phyloP scores from a whole-genome alignment of 768 basidiomycete genomes.

The Hydnum rufescens region DNA sequence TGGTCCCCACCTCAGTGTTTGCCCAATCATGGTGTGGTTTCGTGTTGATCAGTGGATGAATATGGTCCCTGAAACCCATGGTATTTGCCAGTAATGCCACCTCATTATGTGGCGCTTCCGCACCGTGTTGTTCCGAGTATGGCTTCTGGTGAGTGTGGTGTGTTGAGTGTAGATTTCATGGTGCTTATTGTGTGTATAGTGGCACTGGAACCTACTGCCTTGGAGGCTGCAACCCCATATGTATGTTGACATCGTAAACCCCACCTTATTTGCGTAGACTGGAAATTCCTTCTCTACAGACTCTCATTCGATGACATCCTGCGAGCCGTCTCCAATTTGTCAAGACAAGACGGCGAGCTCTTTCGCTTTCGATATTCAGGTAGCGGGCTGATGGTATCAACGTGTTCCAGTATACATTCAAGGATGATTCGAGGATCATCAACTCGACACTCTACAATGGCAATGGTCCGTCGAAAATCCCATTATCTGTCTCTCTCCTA shows the following conservation, averaged over 20 bases:
- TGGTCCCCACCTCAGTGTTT: no score
- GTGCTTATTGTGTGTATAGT: no score
- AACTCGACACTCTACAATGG: slow-evolving; percentile 54
- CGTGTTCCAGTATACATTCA: slow-evolving; percentile 32
- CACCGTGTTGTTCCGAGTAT: not conserved
- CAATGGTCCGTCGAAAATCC: slow-evolving; percentile 31
- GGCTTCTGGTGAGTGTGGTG: no score
- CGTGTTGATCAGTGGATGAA: no score
- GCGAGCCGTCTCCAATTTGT: slow-evolving; percentile 54
- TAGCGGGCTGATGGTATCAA: slow-evolving; percentile 1
- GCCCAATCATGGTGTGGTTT: no score
- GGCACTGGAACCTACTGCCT: slow-evolving; percentile 40
- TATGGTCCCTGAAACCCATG: no score
- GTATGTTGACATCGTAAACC: slow-evolving; percentile 10
- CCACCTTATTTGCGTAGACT: not conserved
- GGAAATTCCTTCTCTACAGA: not conserved
- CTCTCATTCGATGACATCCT: slow-evolving; percentile 44
- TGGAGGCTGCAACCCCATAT: slow-evolving; percentile 70
- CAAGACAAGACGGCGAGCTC: slow-evolving; percentile 33
- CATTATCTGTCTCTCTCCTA: slow-evolving; percentile 27
- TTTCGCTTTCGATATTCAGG: not conserved
- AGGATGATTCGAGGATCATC: slow-evolving; percentile 45
- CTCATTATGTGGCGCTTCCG: not conserved
- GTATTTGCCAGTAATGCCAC: not conserved
- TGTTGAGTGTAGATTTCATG: no score